Evolutionary conservation across 2,329 filamentous ascomycete species (phyloP).

Genomic region (Paramyrothecium sp.): DNA sequence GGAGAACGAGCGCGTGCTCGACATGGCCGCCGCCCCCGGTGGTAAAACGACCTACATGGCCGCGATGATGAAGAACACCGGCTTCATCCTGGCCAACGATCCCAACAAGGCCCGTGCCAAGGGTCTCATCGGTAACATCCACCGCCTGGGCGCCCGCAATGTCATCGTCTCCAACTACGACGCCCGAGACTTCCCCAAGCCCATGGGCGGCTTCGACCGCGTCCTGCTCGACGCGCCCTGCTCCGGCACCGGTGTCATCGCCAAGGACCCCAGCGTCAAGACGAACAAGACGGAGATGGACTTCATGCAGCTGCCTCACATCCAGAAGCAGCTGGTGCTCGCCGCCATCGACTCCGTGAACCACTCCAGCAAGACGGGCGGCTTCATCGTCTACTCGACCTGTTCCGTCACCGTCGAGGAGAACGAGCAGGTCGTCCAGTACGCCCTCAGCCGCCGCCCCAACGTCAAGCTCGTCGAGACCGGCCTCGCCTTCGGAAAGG

Average conservation of each 20-base stretch:
- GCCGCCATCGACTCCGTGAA: slow-evolving; percentile 94
- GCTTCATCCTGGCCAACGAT: slow-evolving; percentile 95
- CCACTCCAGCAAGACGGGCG: slow-evolving; percentile 86
- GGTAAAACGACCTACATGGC: slow-evolving; percentile 96
- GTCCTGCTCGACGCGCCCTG: slow-evolving; percentile 94
- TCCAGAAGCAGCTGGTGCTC: slow-evolving; percentile 91
- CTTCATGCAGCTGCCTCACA: slow-evolving; percentile 88
- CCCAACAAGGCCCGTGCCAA: slow-evolving; percentile 90
- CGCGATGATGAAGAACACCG: slow-evolving; percentile 96
- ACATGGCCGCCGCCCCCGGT: slow-evolving; percentile 93
- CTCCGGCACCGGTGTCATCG: slow-evolving; percentile 95
- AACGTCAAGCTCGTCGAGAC: slow-evolving; percentile 94
- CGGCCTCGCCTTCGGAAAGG: slow-evolving; percentile 83
- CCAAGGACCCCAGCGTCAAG: slow-evolving; percentile 95
- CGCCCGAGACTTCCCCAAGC: slow-evolving; percentile 87
- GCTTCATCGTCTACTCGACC: slow-evolving; percentile 95
- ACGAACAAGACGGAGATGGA: slow-evolving; percentile 97
- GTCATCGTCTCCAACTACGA: slow-evolving; percentile 95
- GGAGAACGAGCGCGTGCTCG: slow-evolving; percentile 85
- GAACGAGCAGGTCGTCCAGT: slow-evolving; percentile 86
- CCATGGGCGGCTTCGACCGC: slow-evolving; percentile 94
- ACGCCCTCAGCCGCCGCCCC: slow-evolving; percentile 84
- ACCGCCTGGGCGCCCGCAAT: slow-evolving; percentile 90
- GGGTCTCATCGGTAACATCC: slow-evolving; percentile 96
- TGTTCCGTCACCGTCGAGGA: slow-evolving; percentile 94